Percentiles rank a stretch among this genome's conserved stretches.
Conservation (phyloP, 768 basidiomycete genomes). For the Serendipita indica region DNA sequence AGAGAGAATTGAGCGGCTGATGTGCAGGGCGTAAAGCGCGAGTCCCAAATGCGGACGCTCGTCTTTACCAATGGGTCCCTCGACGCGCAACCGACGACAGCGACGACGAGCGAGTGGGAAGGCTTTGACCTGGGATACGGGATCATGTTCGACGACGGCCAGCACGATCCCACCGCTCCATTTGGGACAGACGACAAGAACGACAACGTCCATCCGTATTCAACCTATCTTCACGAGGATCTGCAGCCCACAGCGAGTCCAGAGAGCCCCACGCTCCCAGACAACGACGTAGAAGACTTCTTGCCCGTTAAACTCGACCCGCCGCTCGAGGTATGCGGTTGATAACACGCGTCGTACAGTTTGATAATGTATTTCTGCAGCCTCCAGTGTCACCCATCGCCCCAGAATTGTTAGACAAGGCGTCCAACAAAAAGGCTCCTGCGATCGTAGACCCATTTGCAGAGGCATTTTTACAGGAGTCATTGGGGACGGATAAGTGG, state of each 20-base stretch:
- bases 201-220: constrained; percentile 2
- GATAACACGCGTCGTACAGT: not conserved
- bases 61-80: constrained; percentile 7
- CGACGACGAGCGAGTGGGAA: not conserved
- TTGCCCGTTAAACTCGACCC: not conserved
- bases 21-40: not conserved
- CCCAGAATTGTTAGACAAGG: not conserved
- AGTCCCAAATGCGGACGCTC: constrained; percentile 1
- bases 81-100: not conserved
- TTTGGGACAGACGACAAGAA: constrained; percentile 3
- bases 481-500: constrained; percentile 32
- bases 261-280: no score
- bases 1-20: not conserved
- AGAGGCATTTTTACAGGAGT: constrained; percentile 31
- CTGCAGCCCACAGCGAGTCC: not conserved
- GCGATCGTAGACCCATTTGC: constrained; percentile 26
- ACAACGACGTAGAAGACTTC: not conserved
- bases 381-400: not conserved
- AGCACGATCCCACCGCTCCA: not conserved
- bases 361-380: not conserved
- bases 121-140: constrained; percentile 4
- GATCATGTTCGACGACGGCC: constrained; percentile 7
- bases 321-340: not conserved
- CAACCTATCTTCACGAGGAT: not conserved
- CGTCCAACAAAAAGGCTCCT: not conserved